These are phyloP conservation scores for Rhizopogon roseolus DNA, from an alignment of 768 basidiomycete genomes.

Conservation along the genomic window DNA sequence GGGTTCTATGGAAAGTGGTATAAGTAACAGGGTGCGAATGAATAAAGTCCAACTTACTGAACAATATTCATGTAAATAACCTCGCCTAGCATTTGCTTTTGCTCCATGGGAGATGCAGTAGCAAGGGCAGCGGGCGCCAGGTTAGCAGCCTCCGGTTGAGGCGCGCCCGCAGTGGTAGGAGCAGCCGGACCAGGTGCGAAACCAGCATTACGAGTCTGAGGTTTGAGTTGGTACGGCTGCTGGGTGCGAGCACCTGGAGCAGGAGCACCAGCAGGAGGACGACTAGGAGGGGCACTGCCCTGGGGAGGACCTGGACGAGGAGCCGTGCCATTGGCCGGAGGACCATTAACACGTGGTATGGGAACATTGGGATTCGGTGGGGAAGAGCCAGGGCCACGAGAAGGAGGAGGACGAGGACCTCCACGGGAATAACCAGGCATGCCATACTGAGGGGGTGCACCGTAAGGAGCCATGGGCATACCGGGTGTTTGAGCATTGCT, in stretches of 20 bases:
- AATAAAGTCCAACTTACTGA: conserved; percentile 42
- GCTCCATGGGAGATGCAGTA: conserved; percentile 66
- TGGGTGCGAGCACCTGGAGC: conserved; percentile 34
- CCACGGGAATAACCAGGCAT: conserved; percentile 61
- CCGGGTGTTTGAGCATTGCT: conserved; percentile 64
- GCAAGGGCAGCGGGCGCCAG: conserved; percentile 62
- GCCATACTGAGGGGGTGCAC: conserved; percentile 72
- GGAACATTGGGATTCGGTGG: conserved; percentile 60
- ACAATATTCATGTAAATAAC: conserved; percentile 90
- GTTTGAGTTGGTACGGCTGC: conserved; percentile 28
- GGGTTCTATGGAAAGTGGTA: conserved; percentile 41
- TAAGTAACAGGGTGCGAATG: conserved; percentile 1
- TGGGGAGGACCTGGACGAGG: conserved; percentile 42
- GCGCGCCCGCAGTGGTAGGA: conserved; percentile 31
- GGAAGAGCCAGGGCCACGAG: conserved; percentile 67
- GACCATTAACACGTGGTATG: conserved; percentile 62
- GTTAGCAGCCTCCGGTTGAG: conserved; percentile 46
- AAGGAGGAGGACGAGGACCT: conserved; percentile 57
- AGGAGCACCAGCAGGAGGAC: conserved; percentile 41
- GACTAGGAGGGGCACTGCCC: conserved; percentile 36
- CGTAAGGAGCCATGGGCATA: conserved; percentile 76
- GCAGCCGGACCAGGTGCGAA: conserved; percentile 23
- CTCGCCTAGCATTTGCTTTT: conserved; percentile 99
- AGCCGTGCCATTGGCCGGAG: conserved; percentile 48
- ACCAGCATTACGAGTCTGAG: conserved; percentile 30